Conservation (phyloP, 805 yeast species). For the Saccharomycopsis javanensis region DNA sequence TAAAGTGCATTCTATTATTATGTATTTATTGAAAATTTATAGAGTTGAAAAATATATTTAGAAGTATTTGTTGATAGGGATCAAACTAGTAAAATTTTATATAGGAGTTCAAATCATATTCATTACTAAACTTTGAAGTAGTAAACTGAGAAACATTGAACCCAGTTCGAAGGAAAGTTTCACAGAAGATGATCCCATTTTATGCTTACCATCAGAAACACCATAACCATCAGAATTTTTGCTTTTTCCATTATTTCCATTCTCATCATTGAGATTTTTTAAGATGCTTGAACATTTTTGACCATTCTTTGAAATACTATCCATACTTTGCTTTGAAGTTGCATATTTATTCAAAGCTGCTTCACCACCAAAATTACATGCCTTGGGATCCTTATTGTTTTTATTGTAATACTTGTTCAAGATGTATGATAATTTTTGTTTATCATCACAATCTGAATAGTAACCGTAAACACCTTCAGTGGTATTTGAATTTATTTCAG, state of each 20-base stretch:
- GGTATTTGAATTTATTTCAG: constrained; percentile 53
- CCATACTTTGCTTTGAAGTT: constrained; percentile 4
- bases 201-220: not conserved
- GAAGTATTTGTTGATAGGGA: not conserved
- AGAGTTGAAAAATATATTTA: not conserved
- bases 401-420: constrained; percentile 43
- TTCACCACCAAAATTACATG: constrained; percentile 15
- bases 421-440: constrained; percentile 58
- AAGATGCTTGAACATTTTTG: constrained; percentile 7
- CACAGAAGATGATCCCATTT: not conserved
- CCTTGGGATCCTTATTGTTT: constrained; percentile 1
- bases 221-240: not conserved
- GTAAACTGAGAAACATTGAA: not conserved
- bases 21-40: not conserved
- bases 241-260: not conserved
- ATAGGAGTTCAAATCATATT: not conserved
- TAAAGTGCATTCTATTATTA: not conserved
- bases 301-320: constrained; percentile 12
- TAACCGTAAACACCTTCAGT: constrained; percentile 59
- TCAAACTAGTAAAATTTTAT: not conserved
- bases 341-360: constrained; percentile 9
- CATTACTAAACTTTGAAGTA: not conserved
- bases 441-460: constrained; percentile 61
- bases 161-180: not conserved
- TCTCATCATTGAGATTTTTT: not conserved